phyloP scores from a whole-genome alignment of 2,329 filamentous ascomycete genomes.

The Fusarium albidum region DNA sequence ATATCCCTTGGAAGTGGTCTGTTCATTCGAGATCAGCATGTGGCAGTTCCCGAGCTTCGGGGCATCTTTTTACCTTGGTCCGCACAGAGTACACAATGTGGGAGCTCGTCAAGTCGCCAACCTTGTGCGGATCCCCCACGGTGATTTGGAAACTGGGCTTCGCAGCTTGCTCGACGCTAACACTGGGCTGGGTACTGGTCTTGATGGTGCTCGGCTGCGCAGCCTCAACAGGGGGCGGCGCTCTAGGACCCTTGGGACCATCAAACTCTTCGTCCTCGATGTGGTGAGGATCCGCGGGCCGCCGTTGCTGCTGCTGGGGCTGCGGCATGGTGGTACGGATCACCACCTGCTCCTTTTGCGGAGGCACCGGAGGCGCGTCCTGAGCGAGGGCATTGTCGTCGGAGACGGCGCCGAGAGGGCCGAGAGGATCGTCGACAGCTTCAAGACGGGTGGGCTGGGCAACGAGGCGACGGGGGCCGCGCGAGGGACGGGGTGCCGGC shows the following conservation, averaged over 20 bases:
- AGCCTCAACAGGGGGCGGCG: conserved; percentile 71
- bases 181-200: conserved; percentile 73
- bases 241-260: conserved; percentile 60
- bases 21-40: conserved; percentile 14
- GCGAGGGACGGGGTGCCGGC: conserved; percentile 52
- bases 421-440: conserved; percentile 79
- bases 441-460: conserved; percentile 81
- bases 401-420: conserved; percentile 74
- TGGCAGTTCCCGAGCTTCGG: neutral
- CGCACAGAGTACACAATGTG: conserved; percentile 97
- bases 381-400: conserved; percentile 51
- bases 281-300: conserved; percentile 66
- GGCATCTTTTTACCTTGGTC: conserved; percentile 73
- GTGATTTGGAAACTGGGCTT: conserved; percentile 91
- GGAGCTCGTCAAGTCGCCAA: conserved; percentile 94
- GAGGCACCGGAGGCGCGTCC: conserved; percentile 72
- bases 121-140: conserved; percentile 97
- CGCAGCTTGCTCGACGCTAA: conserved; percentile 91
- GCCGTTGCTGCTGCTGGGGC: conserved; percentile 52
- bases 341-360: conserved; percentile 71
- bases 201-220: conserved; percentile 61
- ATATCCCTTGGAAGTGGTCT: conserved; percentile 97
- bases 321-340: conserved; percentile 65
- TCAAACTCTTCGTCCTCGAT: conserved; percentile 77
- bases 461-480: conserved; percentile 69